These are phyloP conservation scores for Pyrenophora graminea DNA, from an alignment of 2,329 filamentous ascomycete species.

Conservation along the genomic window DNA sequence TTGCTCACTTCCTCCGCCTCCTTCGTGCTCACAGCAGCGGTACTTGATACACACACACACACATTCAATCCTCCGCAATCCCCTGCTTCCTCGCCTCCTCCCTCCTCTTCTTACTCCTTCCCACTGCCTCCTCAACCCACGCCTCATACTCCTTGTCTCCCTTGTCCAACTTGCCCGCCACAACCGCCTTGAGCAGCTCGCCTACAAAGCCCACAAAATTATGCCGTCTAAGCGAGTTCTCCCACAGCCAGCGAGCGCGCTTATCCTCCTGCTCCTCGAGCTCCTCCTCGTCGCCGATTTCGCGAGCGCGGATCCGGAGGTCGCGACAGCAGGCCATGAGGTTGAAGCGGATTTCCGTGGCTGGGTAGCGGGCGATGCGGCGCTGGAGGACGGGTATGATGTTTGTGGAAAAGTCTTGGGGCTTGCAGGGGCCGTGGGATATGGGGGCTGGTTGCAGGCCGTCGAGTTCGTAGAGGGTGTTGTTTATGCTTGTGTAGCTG, in stretches of 20 bases:
- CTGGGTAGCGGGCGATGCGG: conserved; percentile 81
- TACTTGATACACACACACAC: background rate
- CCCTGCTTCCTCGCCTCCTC: conserved; percentile 52
- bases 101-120: conserved; percentile 57
- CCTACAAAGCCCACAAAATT: conserved; percentile 97
- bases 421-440: conserved; percentile 74
- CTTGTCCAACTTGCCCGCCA: conserved; percentile 70
- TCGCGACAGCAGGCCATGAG: conserved; percentile 90
- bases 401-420: conserved; percentile 72
- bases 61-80: conserved; percentile 23
- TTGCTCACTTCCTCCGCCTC: background rate
- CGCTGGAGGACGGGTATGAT: conserved; percentile 87
- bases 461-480: conserved; percentile 88
- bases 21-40: background rate
- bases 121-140: conserved; percentile 73
- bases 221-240: conserved; percentile 87
- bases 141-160: conserved; percentile 68
- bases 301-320: conserved; percentile 72
- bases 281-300: conserved; percentile 80
- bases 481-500: conserved; percentile 76
- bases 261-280: conserved; percentile 81
- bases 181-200: conserved; percentile 85
- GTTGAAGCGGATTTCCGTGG: conserved; percentile 92
- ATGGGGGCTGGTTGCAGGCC: conserved; percentile 93
- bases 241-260: conserved; percentile 85